These are phyloP conservation scores for Tremella yokohamensis DNA, from an alignment of 768 basidiomycete species.

Conservation along the genomic window DNA sequence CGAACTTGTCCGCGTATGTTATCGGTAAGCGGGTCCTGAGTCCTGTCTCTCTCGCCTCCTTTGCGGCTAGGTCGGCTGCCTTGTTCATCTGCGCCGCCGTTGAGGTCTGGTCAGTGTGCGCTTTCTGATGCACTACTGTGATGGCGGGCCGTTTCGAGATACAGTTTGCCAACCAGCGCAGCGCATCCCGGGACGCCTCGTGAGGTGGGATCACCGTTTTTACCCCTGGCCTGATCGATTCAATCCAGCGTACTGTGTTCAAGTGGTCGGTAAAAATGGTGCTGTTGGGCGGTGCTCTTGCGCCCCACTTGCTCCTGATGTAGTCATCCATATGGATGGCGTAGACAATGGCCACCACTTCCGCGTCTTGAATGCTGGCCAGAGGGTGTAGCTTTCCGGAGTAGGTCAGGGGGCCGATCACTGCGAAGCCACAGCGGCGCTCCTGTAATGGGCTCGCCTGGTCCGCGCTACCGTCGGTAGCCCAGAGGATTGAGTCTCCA, in stretches of 20 bases:
- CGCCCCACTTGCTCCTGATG: neutral
- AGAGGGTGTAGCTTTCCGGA: neutral
- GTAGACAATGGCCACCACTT: neutral
- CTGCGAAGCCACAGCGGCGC: neutral
- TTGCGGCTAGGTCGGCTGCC: conserved; percentile 2
- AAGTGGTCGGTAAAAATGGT: neutral
- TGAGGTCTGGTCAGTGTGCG: conserved; percentile 1
- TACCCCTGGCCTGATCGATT: neutral
- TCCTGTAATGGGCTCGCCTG: neutral
- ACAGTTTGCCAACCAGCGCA: neutral
- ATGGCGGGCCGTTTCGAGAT: neutral
- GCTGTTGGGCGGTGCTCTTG: neutral
- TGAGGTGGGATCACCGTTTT: neutral
- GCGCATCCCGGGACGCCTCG: neutral
- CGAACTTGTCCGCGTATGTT: neutral
- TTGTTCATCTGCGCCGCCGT: conserved; percentile 1
- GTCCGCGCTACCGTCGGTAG: neutral
- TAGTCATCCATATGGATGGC: neutral
- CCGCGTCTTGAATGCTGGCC: neutral
- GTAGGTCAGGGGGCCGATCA: neutral
- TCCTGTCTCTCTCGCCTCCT: neutral
- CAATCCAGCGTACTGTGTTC: neutral
- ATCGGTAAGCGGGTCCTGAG: neutral
- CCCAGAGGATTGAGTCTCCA: neutral
- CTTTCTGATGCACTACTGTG: conserved; percentile 6